Evolutionary conservation across 306 rosid species (phyloP).

Genomic region (Herpetospermum pedunculosum): DNA sequence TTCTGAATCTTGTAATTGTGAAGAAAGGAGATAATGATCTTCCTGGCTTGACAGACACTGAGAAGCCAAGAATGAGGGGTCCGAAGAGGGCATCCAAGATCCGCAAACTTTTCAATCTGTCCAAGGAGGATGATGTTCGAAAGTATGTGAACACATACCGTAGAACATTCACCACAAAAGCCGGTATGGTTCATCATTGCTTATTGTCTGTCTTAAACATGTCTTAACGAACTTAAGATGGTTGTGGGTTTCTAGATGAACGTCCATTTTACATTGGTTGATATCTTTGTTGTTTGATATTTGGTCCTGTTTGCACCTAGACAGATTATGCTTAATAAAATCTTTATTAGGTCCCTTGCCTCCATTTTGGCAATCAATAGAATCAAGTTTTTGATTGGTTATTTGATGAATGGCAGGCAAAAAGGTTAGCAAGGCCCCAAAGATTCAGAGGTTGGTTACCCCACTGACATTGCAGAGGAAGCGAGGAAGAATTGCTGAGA

Average conservation of each 20-base stretch:
- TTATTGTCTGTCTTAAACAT: too few species aligned
- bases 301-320: background rate
- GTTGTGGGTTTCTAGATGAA: background rate
- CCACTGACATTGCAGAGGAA: conserved; percentile 56
- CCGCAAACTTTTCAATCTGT: conserved; percentile 46
- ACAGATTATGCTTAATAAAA: background rate
- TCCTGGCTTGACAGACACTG: conserved; percentile 52
- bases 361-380: background rate
- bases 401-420: conserved; percentile 24
- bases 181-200: conserved; percentile 20
- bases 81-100: conserved; percentile 62
- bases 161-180: conserved; percentile 29
- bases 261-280: background rate
- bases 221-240: background rate
- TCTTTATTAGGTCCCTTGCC: background rate
- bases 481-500: conserved; percentile 40
- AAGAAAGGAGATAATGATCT: conserved; percentile 54
- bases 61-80: conserved; percentile 58
- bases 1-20: conserved; percentile 49
- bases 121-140: conserved; percentile 53
- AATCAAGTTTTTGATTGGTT: background rate
- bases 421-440: conserved; percentile 48
- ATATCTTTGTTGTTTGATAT: background rate
- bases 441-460: conserved; percentile 58
- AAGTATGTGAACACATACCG: conserved; percentile 60